Evolutionary conservation across 2,329 filamentous ascomycete species (phyloP).

Genomic region (Pseudocercospora musae): DNA sequence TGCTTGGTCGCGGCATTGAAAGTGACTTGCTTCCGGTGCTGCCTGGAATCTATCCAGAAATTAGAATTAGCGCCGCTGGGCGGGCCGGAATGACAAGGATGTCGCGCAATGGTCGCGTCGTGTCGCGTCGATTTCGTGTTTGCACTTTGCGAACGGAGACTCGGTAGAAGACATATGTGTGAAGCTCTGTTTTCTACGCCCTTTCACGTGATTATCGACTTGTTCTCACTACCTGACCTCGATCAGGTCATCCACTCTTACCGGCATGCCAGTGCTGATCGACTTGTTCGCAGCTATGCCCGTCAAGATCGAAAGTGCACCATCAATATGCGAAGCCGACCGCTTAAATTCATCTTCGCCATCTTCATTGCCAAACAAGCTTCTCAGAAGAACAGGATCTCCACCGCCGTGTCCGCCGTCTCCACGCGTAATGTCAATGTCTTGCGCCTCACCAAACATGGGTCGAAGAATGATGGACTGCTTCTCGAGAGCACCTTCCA

Average conservation of each 20-base stretch:
- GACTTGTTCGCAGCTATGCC: constrained; percentile 4
- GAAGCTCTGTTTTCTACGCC: no score
- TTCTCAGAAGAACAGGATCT: constrained; percentile 55
- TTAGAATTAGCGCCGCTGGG: not conserved
- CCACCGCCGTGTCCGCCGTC: constrained; percentile 60
- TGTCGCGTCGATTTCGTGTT: not conserved
- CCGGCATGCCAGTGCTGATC: not conserved
- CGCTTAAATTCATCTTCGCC: constrained; percentile 41
- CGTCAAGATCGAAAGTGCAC: constrained; percentile 4
- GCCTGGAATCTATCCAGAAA: not conserved
- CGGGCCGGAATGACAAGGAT: not conserved
- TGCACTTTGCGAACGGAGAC: no score
- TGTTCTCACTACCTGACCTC: not conserved
- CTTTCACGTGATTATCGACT: no score
- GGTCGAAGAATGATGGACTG: constrained; percentile 51
- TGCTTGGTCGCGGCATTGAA: not conserved
- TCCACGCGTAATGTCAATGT: constrained; percentile 53
- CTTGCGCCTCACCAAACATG: constrained; percentile 56
- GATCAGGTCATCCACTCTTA: not conserved
- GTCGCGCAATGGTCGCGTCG: not conserved
- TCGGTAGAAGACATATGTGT: no score
- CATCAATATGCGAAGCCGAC: constrained; percentile 6
- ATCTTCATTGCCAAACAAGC: constrained; percentile 53
- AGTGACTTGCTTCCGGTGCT: not conserved
- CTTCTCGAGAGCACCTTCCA: constrained; percentile 53